Conservation (phyloP, 2,329 filamentous ascomycete species). For the Cladophialophora carrionii region DNA sequence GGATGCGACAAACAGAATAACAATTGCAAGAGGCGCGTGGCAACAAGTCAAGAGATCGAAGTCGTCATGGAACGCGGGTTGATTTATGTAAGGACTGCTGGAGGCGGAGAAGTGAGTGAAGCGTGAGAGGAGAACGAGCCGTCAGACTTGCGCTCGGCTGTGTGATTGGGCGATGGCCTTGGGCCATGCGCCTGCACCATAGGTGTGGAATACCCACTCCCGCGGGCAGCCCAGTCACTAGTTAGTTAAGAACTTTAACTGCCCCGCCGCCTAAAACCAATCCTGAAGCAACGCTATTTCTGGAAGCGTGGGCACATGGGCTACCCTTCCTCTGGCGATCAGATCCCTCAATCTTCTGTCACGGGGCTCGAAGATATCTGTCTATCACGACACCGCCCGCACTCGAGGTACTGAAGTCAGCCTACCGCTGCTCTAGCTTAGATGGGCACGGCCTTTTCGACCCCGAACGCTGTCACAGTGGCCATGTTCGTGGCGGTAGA, state of each 20-base stretch:
- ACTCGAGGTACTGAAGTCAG: background rate
- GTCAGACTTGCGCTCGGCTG: slow-evolving; percentile 9
- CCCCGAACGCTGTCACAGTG: background rate
- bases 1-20: slow-evolving; percentile 12
- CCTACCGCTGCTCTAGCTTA: slow-evolving; percentile 3
- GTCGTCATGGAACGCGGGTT: slow-evolving; percentile 19
- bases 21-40: background rate
- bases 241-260: background rate
- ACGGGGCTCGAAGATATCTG: slow-evolving; percentile 7
- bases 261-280: slow-evolving; percentile 12
- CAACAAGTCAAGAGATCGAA: slow-evolving; percentile 5
- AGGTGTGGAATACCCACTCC: slow-evolving; percentile 1
- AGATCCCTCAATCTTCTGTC: slow-evolving; percentile 11
- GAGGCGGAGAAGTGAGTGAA: slow-evolving; percentile 4
- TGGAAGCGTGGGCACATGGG: slow-evolving; percentile 4
- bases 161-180: slow-evolving; percentile 15
- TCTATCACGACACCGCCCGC: background rate
- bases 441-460: background rate
- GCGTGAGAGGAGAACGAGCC: slow-evolving; percentile 14
- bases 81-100: slow-evolving; percentile 7
- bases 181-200: background rate
- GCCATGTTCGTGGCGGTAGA: slow-evolving; percentile 2
- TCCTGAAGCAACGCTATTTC: slow-evolving; percentile 22
- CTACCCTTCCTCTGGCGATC: background rate
- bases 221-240: background rate